Base-by-base conservation (phyloP, 176 grass and related monocot species). In the Oryza australiensis region DNA sequence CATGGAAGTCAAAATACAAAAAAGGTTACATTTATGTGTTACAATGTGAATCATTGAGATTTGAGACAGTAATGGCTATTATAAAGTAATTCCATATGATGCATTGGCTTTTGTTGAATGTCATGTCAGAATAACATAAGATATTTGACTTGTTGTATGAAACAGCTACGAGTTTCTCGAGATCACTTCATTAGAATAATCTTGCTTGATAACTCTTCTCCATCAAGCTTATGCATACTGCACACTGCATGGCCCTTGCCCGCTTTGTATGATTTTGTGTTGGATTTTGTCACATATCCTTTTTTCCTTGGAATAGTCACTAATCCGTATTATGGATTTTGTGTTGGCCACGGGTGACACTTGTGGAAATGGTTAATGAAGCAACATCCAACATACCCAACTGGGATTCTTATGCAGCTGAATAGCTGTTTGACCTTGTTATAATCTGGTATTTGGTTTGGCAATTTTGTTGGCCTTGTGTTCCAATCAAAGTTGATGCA, bases 341-440 rank as follows among this genome's bases (percentile, higher is more conserved):
- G 27, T 74, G 20, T 76, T 84, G 33, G 28, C 34, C 38, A 49
- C 63, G 94, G 94, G 90, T 82, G 64, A 97, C 92, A 77, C 92
- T 97, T 83, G 92, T 97, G 62, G 94, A 90, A 64, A 97, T 97
- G 94, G 83, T 97, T 20, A 97, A 94, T 68, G 94, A 97, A 90
- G 94, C 94, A 70, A 91, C 89, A 34, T 74, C 78, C 32, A 97
- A 68, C 66, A 97, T 94, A 76, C 88, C 86, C 1, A 84, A 90
- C 65, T 97, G 94, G 94, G 92, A 92, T 51, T 70, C 83, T 23
- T 90, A 85, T 14, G 80, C 69, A 1, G 18, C 51, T 3, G 5
- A 7, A n/a, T 55, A 64, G 74, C 83, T 26, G 41, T 8, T 43
- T 89, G 34, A 83, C 40, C 55, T 59, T 82, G 29, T 38, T 76